These are phyloP conservation scores for Gypsophila paniculata DNA, from an alignment of 179 eudicot genomes.

Conservation along the genomic window DNA sequence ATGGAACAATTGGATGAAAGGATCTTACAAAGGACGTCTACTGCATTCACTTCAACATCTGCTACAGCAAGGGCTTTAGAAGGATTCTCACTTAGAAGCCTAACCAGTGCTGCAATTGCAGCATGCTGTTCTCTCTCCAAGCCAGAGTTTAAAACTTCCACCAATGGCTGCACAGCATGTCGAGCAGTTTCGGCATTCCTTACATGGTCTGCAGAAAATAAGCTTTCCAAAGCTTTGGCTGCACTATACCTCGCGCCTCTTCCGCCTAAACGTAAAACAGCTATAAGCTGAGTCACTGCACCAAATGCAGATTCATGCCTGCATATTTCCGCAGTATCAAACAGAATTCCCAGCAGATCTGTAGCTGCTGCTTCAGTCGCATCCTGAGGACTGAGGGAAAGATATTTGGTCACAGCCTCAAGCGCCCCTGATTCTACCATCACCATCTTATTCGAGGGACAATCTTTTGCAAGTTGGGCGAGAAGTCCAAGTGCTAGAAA, in stretches of 20 bases:
- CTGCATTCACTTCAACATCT: conserved; percentile 86
- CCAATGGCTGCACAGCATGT: conserved; percentile 96
- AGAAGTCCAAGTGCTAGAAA: conserved; percentile 83
- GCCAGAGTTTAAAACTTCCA: conserved; percentile 81
- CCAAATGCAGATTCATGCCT: conserved; percentile 92
- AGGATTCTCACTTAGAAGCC: conserved; percentile 77
- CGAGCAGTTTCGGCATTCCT: conserved; percentile 83
- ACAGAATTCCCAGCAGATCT: conserved; percentile 79
- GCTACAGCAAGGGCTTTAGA: conserved; percentile 80
- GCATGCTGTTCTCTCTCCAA: conserved; percentile 98
- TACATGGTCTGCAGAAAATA: conserved; percentile 91
- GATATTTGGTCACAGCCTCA: conserved; percentile 90
- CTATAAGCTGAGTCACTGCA: conserved; percentile 88
- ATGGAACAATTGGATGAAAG: conserved; percentile 73
- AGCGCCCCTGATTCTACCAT: conserved; percentile 98
- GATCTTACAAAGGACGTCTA: conserved; percentile 88
- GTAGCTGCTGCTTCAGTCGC: conserved; percentile 96
- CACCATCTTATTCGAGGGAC: conserved; percentile 78
- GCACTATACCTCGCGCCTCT: conserved; percentile 97
- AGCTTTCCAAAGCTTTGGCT: conserved; percentile 86
- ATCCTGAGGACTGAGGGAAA: conserved; percentile 94
- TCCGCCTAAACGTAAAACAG: conserved; percentile 94
- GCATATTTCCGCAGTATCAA: conserved; percentile 80
- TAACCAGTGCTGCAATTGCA: conserved; percentile 91
- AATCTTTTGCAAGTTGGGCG: conserved; percentile 76